phyloP scores from a whole-genome alignment of 352 stramenopile species.

The Pythium aristosporum region DNA sequence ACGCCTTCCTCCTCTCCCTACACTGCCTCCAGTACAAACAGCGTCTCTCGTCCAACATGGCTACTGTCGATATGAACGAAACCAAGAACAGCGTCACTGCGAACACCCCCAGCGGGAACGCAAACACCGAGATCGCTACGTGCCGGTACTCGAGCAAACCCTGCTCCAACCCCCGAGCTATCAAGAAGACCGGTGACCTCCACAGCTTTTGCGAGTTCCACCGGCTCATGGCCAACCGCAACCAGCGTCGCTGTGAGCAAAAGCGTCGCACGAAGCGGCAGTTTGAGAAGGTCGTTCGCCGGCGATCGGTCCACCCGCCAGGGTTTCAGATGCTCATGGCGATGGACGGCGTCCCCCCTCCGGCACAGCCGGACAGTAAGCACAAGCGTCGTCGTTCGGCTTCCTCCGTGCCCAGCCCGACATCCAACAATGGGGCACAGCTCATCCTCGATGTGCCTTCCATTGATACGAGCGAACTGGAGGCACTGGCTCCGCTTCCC shows the following conservation, averaged over 20 bases:
- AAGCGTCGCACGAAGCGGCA: constrained; percentile 17
- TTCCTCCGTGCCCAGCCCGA: background rate
- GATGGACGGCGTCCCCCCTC: background rate
- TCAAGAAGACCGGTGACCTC: constrained; percentile 25
- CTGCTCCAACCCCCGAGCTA: constrained; percentile 14
- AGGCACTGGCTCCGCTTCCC: background rate
- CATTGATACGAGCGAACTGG: background rate
- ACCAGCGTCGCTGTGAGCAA: constrained; percentile 25
- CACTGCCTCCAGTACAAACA: background rate
- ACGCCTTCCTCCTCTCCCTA: background rate
- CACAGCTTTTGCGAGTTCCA: constrained; percentile 31
- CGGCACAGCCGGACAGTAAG: background rate
- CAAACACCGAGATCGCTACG: constrained; percentile 6
- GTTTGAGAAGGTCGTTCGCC: constrained; percentile 10
- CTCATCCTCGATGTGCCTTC: background rate
- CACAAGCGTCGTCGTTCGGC: background rate
- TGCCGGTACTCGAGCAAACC: constrained; percentile 29
- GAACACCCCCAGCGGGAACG: background rate
- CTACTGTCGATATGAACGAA: background rate
- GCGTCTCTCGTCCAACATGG: background rate
- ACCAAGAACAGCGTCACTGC: constrained; percentile 2
- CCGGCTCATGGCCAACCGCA: constrained; percentile 27
- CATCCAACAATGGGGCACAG: background rate
- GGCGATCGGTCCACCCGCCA: background rate
- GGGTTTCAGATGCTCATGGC: background rate